Evolutionary conservation across 495 filamentous ascomycete species (phyloP), one percentile per base, ranked within the genome.

Genomic region (Penicillium egyptiacum): DNA sequence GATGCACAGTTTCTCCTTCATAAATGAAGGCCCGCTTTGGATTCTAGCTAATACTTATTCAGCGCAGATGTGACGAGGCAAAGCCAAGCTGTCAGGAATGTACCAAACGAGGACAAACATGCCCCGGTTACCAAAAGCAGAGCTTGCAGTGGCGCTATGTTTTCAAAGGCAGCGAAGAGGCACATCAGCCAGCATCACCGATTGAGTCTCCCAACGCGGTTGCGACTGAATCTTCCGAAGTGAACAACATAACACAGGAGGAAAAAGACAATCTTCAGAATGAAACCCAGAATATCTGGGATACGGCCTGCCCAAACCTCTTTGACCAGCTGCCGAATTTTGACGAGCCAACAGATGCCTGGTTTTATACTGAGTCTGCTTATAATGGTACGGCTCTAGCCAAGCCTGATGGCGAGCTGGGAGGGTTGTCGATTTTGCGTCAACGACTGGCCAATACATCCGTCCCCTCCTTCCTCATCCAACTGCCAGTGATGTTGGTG

Each of bases 61-160:
- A 67, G 64, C 61, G 64, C 31, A 65, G 62, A 53, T 67, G 64
- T 52, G 64, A 67, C 41, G 64, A 67, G 52, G 53, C 64, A 39
- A 67, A 61, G 28, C 64, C 64, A 8, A 65, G 62, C 31, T 67
- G 64, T 48, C 64, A 62, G 25, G 62, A 67, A 43, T 67, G 64
- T 25, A 37, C 44, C 50, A 61, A 49, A 26, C 56, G 56, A 16
- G 64, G 64, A 14, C 53, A 65, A 14, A 48, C 33, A 17, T 67
- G 64, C 12, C 64, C 64, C 11, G 65, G 65, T 3, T 67, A 67
- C 46, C 58, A 65, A 25, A 65, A 62, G 37, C 60, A 62, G 33
- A 57, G 50, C 22, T 55, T 67, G 11, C 49, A 67, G 35, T 67
- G 65, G 65, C 62, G 65, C 40, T 56, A 67, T 58, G 65, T 62